A percentile compares a stretch with the other conserved stretches of the same genome.
phyloP scores from a whole-genome alignment of 371 early-diverging fungal genomes.

The Saksenaea oblongispora region DNA sequence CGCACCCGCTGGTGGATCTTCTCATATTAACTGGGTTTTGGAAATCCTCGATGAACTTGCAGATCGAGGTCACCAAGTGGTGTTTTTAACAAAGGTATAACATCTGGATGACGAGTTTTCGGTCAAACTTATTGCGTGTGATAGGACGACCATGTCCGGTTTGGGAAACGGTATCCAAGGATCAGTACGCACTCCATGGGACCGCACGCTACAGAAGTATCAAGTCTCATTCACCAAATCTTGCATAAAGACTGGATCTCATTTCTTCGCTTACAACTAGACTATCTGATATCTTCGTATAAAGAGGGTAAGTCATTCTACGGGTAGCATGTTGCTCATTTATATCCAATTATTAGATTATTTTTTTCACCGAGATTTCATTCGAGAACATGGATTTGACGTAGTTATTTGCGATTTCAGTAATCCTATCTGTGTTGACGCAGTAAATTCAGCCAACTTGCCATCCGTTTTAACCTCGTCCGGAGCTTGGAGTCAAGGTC shows the following conservation, averaged over 20 bases:
- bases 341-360: neutral
- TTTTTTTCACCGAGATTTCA: neutral
- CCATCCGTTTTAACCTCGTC: neutral
- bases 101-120: neutral
- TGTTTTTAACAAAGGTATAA: slow-evolving; percentile 13
- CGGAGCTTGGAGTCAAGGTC: neutral
- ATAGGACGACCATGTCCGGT: neutral
- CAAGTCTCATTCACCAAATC: neutral
- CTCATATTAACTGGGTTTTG: slow-evolving; percentile 20
- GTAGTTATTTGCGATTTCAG: neutral
- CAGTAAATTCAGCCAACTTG: neutral
- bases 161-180: neutral
- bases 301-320: no score
- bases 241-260: no score
- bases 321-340: neutral
- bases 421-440: neutral
- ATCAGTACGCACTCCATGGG: neutral
- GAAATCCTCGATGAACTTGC: slow-evolving; percentile 11
- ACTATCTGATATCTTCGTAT: no score
- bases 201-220: neutral
- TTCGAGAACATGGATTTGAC: neutral
- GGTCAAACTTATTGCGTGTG: neutral
- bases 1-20: slow-evolving; percentile 16
- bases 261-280: no score
- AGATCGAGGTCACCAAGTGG: slow-evolving; percentile 11